phyloP scores from a whole-genome alignment of 192 early-diverging fungal species.

The Podochytrium sp. region DNA sequence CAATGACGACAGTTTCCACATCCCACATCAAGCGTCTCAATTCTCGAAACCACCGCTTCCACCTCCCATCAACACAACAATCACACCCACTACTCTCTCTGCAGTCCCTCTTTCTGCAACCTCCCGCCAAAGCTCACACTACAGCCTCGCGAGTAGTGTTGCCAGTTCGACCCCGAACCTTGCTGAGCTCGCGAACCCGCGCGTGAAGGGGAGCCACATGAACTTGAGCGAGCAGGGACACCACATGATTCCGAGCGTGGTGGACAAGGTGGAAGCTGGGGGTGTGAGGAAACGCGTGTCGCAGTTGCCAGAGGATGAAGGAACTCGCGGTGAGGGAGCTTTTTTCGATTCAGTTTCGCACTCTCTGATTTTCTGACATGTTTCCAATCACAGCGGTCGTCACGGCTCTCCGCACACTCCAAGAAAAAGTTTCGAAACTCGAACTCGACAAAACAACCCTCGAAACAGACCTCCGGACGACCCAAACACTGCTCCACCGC shows the following conservation, averaged over 20 bases:
- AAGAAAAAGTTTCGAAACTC: conserved; percentile 47
- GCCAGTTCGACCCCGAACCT: conserved; percentile 16
- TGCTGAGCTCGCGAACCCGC: conserved; percentile 25
- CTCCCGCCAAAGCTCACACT: conserved; percentile 3
- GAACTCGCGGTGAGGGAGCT: conserved; percentile 17
- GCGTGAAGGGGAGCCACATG: conserved; percentile 8
- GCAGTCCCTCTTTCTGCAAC: background rate
- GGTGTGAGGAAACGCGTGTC: background rate
- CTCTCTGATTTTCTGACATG: background rate
- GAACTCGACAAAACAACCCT: conserved; percentile 49
- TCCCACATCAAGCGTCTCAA: background rate
- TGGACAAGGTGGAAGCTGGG: conserved; percentile 26
- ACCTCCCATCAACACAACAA: background rate
- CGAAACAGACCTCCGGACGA: conserved; percentile 40
- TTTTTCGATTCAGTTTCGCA: background rate
- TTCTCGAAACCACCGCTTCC: background rate
- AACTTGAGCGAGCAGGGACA: conserved; percentile 30
- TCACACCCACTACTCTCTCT: background rate
- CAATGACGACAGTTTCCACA: too few species aligned
- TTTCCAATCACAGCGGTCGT: conserved; percentile 35
- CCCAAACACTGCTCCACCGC: conserved; percentile 22
- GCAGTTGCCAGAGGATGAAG: conserved; percentile 32
- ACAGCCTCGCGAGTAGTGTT: background rate
- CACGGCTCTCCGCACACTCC: conserved; percentile 52
- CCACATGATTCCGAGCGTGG: conserved; percentile 32